Base-by-base conservation (phyloP, 2,329 filamentous ascomycete species). In the Sporothrix mexicana region DNA sequence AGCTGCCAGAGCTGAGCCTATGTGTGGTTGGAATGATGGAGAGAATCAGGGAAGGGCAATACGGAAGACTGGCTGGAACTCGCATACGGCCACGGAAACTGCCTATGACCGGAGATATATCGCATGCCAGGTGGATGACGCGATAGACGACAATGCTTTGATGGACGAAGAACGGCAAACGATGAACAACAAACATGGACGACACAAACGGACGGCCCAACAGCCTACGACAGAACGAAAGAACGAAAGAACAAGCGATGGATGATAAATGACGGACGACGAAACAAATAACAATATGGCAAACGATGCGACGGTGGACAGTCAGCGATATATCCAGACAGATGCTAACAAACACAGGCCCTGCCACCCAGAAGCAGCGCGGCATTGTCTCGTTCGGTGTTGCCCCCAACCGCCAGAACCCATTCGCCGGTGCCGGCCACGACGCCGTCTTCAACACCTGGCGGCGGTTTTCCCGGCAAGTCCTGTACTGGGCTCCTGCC, bases 381-480 rank as follows among this genome's bases (percentile, higher is more conserved):
- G 89, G 89, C 74, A 88, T 91, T 78, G 81, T 90, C 80, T 84
- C 84, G 79, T 98, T 97, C 85, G 88, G 91, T 77, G 81, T 99
- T 77, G 91, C 93, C 78, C 84, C 92, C 77, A 98, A 99, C 88
- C 92, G 93, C 81, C 95, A 97, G 86, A 91, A 93, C 80, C 93
- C 94, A 76, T 88, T 97, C 77, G 94, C 94, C 76, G 93, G 93
- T 79, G 86, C 91, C 74, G 83, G 88, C 76, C 85, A 95, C 83
- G 92, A 91, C 77, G 95, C 95, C 80, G 85, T 98, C 86, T 98
- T 98, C 91, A 99, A 99, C 89, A 91, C 90, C 79, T 97, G 92
- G 88, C 91, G 96, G 83, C 91, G 96, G 80, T 93, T 92, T 84
- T 91, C 90, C 82, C 83, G 88, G 78, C 96, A 98, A 87, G 90